These are phyloP conservation scores for Colletotrichum navitas DNA, from an alignment of 2,329 filamentous ascomycete species.

Conservation along the genomic window DNA sequence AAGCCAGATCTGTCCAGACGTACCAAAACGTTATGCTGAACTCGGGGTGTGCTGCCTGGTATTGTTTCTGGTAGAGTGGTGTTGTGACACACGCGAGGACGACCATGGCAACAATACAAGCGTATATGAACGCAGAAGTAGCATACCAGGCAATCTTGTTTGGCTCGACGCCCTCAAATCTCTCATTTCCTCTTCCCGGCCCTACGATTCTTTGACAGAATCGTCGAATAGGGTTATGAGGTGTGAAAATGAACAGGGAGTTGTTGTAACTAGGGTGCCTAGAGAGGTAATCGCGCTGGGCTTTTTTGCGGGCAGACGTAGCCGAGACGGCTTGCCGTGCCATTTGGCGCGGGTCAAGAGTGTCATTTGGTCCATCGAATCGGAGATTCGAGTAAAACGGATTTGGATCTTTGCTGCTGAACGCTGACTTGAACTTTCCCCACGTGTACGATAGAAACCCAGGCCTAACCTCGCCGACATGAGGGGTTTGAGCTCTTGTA, in stretches of 20 bases:
- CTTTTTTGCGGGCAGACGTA: constrained; percentile 83
- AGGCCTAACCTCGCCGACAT: constrained; percentile 63
- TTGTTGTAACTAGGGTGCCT: constrained; percentile 94
- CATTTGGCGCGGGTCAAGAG: constrained; percentile 86
- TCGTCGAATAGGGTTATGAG: constrained; percentile 81
- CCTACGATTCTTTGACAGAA: constrained; percentile 92
- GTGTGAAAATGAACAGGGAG: constrained; percentile 87
- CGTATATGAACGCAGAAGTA: constrained; percentile 94
- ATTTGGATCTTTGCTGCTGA: constrained; percentile 83
- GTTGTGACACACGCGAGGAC: constrained; percentile 94
- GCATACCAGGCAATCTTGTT: constrained; percentile 92
- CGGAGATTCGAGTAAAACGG: constrained; percentile 88
- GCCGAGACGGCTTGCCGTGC: constrained; percentile 91
- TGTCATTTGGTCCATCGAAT: constrained; percentile 80
- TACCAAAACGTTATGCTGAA: constrained; percentile 87
- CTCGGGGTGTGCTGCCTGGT: constrained; percentile 72
- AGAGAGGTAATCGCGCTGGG: constrained; percentile 89
- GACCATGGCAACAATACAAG: constrained; percentile 97
- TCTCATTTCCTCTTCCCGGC: constrained; percentile 86
- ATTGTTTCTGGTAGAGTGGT: constrained; percentile 91
- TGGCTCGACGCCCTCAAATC: constrained; percentile 90
- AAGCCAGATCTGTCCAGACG: constrained; percentile 91
- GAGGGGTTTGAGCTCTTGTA: constrained; percentile 48
- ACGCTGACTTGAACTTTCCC: constrained; percentile 67
- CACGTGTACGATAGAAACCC: constrained; percentile 72